Evolutionary conservation across 2,329 filamentous ascomycete genomes (phyloP).

Genomic region (Paecilomyces formosus): DNA sequence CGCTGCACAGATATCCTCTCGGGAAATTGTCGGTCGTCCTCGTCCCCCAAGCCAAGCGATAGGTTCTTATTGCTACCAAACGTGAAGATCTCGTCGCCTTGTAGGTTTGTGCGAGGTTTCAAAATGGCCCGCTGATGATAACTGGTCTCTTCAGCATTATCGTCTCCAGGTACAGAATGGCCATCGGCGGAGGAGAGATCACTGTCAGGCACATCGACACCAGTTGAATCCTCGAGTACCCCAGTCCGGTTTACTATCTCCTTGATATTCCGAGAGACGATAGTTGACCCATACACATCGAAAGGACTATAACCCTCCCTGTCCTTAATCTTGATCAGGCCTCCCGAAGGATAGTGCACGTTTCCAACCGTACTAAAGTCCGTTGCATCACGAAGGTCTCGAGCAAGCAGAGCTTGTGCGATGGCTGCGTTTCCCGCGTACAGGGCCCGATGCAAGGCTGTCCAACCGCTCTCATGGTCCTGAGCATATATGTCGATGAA

Average conservation of each 20-base stretch:
- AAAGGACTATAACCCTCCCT: conserved; percentile 91
- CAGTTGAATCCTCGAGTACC: conserved; percentile 22
- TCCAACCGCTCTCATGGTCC: conserved; percentile 92
- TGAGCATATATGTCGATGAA: conserved; percentile 78
- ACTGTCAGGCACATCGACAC: conserved; percentile 41
- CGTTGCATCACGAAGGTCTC: conserved; percentile 61
- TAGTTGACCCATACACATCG: conserved; percentile 83
- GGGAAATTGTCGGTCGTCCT: conserved; percentile 88
- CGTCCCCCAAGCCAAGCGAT: conserved; percentile 86
- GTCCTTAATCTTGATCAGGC: conserved; percentile 90
- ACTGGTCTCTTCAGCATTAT: conserved; percentile 43
- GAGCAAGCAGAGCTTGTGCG: conserved; percentile 71
- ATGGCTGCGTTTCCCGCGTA: conserved; percentile 86
- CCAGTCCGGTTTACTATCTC: conserved; percentile 17
- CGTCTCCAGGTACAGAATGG: conserved; percentile 34
- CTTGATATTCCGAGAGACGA: conserved; percentile 65
- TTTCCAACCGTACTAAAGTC: conserved; percentile 52
- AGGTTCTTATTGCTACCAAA: conserved; percentile 97
- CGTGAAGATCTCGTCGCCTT: conserved; percentile 80
- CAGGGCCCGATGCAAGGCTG: conserved; percentile 80
- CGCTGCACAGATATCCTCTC: conserved; percentile 72
- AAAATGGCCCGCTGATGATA: conserved; percentile 18
- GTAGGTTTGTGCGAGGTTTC: conserved; percentile 32
- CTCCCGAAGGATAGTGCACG: conserved; percentile 56
- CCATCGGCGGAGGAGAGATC: conserved; percentile 17